These are phyloP conservation scores for Nosema muscidifuracis DNA, from an alignment of 371 early-diverging fungal species.

Conservation along the genomic window DNA sequence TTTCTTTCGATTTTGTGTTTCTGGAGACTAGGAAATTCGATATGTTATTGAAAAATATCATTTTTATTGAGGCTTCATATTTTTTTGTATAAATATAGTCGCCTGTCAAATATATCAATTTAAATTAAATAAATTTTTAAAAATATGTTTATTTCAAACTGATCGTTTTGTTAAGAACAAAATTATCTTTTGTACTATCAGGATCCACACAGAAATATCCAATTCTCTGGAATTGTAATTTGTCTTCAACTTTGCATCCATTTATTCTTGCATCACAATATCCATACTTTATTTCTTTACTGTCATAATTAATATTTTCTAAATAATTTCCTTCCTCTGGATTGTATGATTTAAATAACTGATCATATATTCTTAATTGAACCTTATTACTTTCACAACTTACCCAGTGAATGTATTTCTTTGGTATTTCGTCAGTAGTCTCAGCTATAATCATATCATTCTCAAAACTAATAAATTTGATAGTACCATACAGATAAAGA, in stretches of 20 bases:
- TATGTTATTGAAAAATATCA: no score
- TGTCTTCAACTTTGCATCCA: slow-evolving; percentile 69
- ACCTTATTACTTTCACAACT: slow-evolving; percentile 69
- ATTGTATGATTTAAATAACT: slow-evolving; percentile 78
- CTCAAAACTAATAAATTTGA: slow-evolving; percentile 71
- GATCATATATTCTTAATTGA: slow-evolving; percentile 74
- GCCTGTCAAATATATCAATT: slow-evolving; percentile 8
- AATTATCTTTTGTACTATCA: slow-evolving; percentile 63
- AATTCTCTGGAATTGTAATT: slow-evolving; percentile 85
- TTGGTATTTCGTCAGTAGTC: slow-evolving; percentile 67
- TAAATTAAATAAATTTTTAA: slow-evolving; percentile 5
- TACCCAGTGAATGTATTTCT: slow-evolving; percentile 96
- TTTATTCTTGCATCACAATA: slow-evolving; percentile 74
- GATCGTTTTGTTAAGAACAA: slow-evolving; percentile 48
- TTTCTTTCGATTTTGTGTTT: neutral
- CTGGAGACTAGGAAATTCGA: no score
- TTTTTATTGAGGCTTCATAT: no score
- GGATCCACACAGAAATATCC: slow-evolving; percentile 92
- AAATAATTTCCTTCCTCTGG: slow-evolving; percentile 77
- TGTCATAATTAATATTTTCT: slow-evolving; percentile 76
- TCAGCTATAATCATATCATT: slow-evolving; percentile 33
- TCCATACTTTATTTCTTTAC: slow-evolving; percentile 69
- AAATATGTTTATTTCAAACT: slow-evolving; percentile 30
- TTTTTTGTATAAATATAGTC: no score
- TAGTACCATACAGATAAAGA: slow-evolving; percentile 73